A percentile compares a stretch with the other conserved stretches of the same genome.
Conservation (phyloP, 2,329 filamentous ascomycete species). For the Cladophialophora bantiana region DNA sequence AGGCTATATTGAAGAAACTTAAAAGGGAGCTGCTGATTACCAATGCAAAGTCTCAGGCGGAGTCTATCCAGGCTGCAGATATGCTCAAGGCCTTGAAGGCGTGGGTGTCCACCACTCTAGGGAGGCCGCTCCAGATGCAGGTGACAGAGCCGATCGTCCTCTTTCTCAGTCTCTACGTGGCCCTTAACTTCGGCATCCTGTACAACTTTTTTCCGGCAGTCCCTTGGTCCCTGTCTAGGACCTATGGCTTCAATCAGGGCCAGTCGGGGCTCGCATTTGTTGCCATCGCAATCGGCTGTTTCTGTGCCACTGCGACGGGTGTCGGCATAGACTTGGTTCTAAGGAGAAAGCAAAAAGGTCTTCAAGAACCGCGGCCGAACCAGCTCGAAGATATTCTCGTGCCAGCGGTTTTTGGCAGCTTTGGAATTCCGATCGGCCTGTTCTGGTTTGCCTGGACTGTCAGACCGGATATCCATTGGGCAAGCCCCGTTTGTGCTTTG, state of each 20-base stretch:
- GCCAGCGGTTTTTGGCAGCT: constrained; percentile 47
- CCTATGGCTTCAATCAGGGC: constrained; percentile 40
- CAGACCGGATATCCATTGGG: constrained; percentile 50
- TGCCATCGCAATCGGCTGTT: constrained; percentile 44
- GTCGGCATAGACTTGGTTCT: constrained; percentile 43
- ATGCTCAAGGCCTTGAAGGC: constrained; percentile 42
- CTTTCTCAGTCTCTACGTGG: constrained; percentile 22
- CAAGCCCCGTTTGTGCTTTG: constrained; percentile 39
- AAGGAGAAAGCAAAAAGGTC: constrained; percentile 26
- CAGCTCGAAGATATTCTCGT: constrained; percentile 46
- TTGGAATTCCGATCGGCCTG: constrained; percentile 23
- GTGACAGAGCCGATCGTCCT: constrained; percentile 25
- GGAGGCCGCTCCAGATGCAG: constrained; percentile 21
- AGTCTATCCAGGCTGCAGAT: constrained; percentile 62
- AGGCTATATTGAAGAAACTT: background rate
- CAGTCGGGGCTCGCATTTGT: constrained; percentile 47
- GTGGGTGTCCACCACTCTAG: constrained; percentile 16
- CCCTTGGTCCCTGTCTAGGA: constrained; percentile 26
- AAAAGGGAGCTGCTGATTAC: background rate
- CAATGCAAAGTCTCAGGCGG: background rate
- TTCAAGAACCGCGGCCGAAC: background rate
- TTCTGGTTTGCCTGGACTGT: constrained; percentile 50
- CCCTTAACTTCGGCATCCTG: constrained; percentile 24
- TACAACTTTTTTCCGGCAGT: constrained; percentile 46
- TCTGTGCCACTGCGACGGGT: constrained; percentile 41